These are phyloP conservation scores for Sporothrix pallida DNA, from an alignment of 2,329 filamentous ascomycete genomes.

Conservation along the genomic window DNA sequence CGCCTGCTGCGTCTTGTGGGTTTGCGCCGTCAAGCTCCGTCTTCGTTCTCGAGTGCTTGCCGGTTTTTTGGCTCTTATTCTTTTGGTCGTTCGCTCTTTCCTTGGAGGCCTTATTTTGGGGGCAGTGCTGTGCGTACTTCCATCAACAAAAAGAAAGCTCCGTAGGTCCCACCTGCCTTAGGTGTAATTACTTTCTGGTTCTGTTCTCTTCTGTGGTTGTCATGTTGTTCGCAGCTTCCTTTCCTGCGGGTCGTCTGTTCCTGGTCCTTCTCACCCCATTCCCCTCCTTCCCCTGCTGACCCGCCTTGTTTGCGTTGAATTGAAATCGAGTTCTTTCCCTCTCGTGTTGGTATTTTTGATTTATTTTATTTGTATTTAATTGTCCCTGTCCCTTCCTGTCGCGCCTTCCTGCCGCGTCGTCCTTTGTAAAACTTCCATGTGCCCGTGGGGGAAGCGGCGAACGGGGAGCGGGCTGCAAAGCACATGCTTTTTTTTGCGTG, in stretches of 20 bases:
- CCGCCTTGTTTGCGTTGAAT: not conserved
- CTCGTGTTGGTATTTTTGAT: not conserved
- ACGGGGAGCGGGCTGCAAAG: not conserved
- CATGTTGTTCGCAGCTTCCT: constrained; percentile 6
- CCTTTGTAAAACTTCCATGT: constrained; percentile 17
- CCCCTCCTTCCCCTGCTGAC: not conserved
- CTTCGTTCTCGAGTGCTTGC: not conserved
- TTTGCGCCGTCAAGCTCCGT: not conserved
- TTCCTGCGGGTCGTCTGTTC: constrained; percentile 19
- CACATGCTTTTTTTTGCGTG: constrained; percentile 23
- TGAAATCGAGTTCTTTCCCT: not conserved
- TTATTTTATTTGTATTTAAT: too few species aligned
- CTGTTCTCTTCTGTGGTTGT: not conserved
- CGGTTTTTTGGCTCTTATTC: not conserved
- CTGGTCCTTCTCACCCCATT: not conserved
- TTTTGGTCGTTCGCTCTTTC: not conserved
- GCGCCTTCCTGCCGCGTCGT: constrained; percentile 19
- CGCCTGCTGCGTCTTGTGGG: constrained; percentile 14
- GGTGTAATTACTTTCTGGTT: not conserved
- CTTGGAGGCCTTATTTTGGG: not conserved
- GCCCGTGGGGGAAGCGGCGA: constrained; percentile 20
- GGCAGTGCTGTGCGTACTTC: not conserved
- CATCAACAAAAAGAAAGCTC: constrained; percentile 6
- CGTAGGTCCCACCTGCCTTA: constrained; percentile 15
- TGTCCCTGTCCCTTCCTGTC: not conserved